A percentile compares a stretch with the other conserved stretches of the same genome.
Conservation (phyloP, 2,329 filamentous ascomycete genomes). For the Podosphaera xanthii region DNA sequence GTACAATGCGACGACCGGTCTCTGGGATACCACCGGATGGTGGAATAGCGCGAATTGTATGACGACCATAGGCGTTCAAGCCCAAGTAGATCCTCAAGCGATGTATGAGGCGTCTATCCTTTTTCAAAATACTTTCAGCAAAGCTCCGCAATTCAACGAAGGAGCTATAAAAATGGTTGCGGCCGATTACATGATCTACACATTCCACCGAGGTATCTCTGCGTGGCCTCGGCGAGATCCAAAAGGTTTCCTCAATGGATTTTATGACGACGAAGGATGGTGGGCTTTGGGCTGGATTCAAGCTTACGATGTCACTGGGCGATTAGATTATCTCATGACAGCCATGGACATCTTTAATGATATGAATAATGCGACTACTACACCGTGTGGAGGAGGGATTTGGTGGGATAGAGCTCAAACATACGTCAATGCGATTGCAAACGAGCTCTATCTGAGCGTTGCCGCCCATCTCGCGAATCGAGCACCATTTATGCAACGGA, state of each 20-base stretch:
- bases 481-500: constrained; percentile 23
- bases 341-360: constrained; percentile 32
- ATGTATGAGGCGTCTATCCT: constrained; percentile 17
- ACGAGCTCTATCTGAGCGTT: constrained; percentile 31
- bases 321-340: constrained; percentile 27
- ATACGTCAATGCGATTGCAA: constrained; percentile 34
- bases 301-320: constrained; percentile 29
- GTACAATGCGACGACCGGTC: constrained; percentile 35
- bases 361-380: constrained; percentile 26
- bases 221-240: constrained; percentile 6
- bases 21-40: constrained; percentile 45
- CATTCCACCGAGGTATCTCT: neutral
- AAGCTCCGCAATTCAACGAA: constrained; percentile 11
- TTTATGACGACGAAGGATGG: constrained; percentile 39
- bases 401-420: constrained; percentile 33
- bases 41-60: constrained; percentile 52
- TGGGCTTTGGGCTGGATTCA: constrained; percentile 39
- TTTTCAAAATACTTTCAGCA: constrained; percentile 21
- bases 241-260: constrained; percentile 26
- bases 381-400: constrained; percentile 23
- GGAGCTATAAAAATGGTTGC: constrained; percentile 11
- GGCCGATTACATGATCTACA: constrained; percentile 8
- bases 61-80: constrained; percentile 32
- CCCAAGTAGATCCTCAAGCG: constrained; percentile 16
- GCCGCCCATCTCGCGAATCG: constrained; percentile 32